Evolutionary conservation across 306 rosid genomes (phyloP).

Genomic region (Hippophae gyantsensis): DNA sequence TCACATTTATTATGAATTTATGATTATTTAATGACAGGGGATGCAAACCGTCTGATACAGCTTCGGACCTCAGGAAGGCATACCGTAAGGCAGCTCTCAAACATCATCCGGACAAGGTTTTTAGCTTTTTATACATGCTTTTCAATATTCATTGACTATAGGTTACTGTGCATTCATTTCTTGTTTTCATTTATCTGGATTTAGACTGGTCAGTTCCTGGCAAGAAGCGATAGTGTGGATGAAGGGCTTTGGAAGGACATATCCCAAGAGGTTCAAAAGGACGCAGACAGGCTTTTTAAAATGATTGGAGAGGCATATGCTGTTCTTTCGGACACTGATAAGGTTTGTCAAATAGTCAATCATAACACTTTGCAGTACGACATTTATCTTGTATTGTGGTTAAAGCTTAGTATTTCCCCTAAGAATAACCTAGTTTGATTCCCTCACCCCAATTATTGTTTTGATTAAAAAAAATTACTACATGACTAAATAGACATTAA

Average conservation of each 20-base stretch:
- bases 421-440: not conserved
- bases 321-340: slow-evolving; percentile 69
- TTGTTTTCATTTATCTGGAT: slow-evolving; percentile 10
- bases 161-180: not conserved
- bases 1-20: not conserved
- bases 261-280: slow-evolving; percentile 65
- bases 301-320: slow-evolving; percentile 95
- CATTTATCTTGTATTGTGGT: not conserved
- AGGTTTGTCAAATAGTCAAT: slow-evolving; percentile 33
- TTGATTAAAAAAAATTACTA: too few relatives aligned
- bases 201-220: slow-evolving; percentile 85
- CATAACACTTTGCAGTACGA: slow-evolving; percentile 11
- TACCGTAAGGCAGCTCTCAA: slow-evolving; percentile 30
- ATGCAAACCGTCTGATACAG: slow-evolving; percentile 16
- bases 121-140: not conserved
- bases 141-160: not conserved
- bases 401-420: not conserved
- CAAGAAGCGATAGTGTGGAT: slow-evolving; percentile 73
- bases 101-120: slow-evolving; percentile 36
- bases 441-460: too few relatives aligned
- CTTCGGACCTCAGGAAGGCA: slow-evolving; percentile 24
- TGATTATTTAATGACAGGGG: slow-evolving; percentile 17
- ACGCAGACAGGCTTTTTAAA: slow-evolving; percentile 90
- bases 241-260: slow-evolving; percentile 86
- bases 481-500: too few relatives aligned